These are phyloP conservation scores for Biancaea sappan DNA, from an alignment of 306 rosid genomes.

Conservation along the genomic window DNA sequence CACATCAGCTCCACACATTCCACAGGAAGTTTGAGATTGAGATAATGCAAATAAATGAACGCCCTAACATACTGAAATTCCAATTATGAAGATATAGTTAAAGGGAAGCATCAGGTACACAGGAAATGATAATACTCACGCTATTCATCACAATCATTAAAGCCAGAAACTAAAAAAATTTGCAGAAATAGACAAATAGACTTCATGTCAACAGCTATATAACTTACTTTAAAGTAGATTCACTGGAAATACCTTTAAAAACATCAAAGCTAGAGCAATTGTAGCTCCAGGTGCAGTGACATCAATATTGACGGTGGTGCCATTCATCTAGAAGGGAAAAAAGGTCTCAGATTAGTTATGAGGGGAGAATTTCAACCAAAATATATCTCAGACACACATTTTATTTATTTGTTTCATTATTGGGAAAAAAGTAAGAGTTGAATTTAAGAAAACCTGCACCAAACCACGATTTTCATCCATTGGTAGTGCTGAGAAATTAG, in stretches of 20 bases:
- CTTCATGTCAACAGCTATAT: constrained; percentile 32
- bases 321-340: constrained; percentile 72
- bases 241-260: constrained; percentile 65
- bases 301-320: constrained; percentile 79
- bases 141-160: constrained; percentile 17
- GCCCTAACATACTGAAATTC: constrained; percentile 5
- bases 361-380: background rate
- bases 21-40: constrained; percentile 21
- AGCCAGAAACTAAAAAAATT: constrained; percentile 20
- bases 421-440: background rate
- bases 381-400: constrained; percentile 19
- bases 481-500: constrained; percentile 52
- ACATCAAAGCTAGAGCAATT: constrained; percentile 91
- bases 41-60: constrained; percentile 14
- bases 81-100: background rate
- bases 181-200: constrained; percentile 32
- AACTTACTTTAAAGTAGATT: constrained; percentile 30
- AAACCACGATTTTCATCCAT: constrained; percentile 72
- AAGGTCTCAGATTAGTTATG: constrained; percentile 32
- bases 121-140: constrained; percentile 19
- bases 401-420: constrained; percentile 1
- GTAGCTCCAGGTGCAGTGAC: constrained; percentile 98
- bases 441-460: constrained; percentile 66
- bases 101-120: constrained; percentile 17
- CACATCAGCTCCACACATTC: constrained; percentile 26